Evolutionary conservation across 192 early-diverging fungal species (phyloP), one percentile per base, ranked within the genome.

Genomic region (Chytriomyces confervae): DNA sequence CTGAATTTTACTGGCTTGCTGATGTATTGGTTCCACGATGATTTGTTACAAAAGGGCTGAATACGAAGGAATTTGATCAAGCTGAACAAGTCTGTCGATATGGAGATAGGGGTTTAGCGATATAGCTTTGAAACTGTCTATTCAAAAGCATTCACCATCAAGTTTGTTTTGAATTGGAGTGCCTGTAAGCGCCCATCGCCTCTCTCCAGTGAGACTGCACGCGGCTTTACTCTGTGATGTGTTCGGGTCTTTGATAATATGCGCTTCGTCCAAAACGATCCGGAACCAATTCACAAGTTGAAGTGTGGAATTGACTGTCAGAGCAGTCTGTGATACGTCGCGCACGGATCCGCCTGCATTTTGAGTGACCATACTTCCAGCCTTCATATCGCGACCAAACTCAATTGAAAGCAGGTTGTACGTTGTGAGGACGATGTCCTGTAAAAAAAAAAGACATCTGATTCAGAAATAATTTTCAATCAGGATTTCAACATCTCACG

Each of bases 211-310:
- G 13, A 98, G 70, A 8, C 89, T 86, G 72, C 87, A 89, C 16
- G 91, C 91, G 0, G 93, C 95, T 66, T 91, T 91, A 5, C 93
- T 84, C 20, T 94, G 93, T 60, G 88, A 81, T 36, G 93, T 96
- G 62, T 85, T 85, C 8, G 90, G 82, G 72, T 93, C 92, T 70
- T 97, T 97, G 73, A 98, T 97, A 20, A 91, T 88, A 81, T 98
- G 96, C 0, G 96, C 96, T 80, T 98, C 96, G 72, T 98, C 96
- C 47, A 98, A 79, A n/a, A 98, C 91, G 13, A 96, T 86, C 47
- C 97, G 85, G 76, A 91, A 89, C 90, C 94, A 98, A 50, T 94
- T 87, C 4, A 96, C 85, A 6, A 83, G 81, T 24, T 89, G 89
- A 18, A 96, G 69, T 11, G 86, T 81, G 7, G 80, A 76, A 53